Evolutionary conservation across 2,329 filamentous ascomycete species (phyloP), one percentile per base, ranked within the genome.

Genomic region (Escovopsis sp.): DNA sequence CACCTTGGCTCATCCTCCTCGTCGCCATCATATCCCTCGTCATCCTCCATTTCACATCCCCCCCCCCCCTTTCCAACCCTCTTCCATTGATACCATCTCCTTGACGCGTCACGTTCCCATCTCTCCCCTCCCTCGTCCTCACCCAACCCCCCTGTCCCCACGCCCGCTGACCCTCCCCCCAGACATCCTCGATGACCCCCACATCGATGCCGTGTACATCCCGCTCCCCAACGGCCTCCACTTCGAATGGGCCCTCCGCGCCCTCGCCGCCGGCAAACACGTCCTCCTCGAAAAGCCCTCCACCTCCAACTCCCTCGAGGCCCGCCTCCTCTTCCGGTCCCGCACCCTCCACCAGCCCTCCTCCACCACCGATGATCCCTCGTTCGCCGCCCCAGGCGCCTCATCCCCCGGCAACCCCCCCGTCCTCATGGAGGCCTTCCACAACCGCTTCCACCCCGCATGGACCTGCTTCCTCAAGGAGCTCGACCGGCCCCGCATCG

Each of bases 401-500:
- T 9, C 19, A 5, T 21, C 19, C 19, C 21, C 21, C 21, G 21
- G n/a, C n/a, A 45, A 49, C n/a, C 54, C 56, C 1, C 67, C 63
- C 0, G 55, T 72, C 1, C 48, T 70, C 3, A 55, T 73, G 4
- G 70, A 74, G 49, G 68, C 68, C 3, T 63, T 66, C 38, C 68
- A 72, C 44, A 56, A 57, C 39, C 53, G 57, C 18, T 72, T 72
- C 45, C 61, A 68, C 40, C 68, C 68, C 1, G 54, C 58, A 2
- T 66, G 60, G 55, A 49, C 56, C 16, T 45, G 44, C 2, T 68
- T 69, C 44, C 39, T 63, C 36, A 39, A 49, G 1, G 38, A 58
- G 5, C 39, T 70, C 6, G 54, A 60, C 35, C 53, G 48, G 6
- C 45, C 48, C 4, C 57, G 55, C 27, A 54, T 68, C 4, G 51